A percentile compares a stretch with the other conserved stretches of the same genome.
phyloP scores from a whole-genome alignment of 2,329 filamentous ascomycete species.

The Claviceps citrina region DNA sequence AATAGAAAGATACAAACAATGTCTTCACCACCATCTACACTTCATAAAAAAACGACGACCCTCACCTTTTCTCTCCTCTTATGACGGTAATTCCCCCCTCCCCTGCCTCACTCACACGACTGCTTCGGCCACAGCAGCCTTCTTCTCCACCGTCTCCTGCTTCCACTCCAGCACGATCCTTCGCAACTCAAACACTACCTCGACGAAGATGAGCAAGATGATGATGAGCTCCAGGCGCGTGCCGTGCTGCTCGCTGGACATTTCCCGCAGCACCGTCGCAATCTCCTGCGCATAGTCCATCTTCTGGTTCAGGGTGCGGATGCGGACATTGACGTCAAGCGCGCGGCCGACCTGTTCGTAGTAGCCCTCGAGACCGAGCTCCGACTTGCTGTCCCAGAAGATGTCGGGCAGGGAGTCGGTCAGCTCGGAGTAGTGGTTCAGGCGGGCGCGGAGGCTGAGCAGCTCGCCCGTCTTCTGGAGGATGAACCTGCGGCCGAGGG shows the following conservation, averaged over 20 bases:
- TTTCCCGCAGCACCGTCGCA: constrained; percentile 72
- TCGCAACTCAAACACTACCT: constrained; percentile 76
- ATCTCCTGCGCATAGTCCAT: constrained; percentile 98
- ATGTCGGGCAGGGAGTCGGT: constrained; percentile 90
- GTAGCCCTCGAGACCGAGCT: constrained; percentile 81
- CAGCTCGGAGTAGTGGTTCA: constrained; percentile 93
- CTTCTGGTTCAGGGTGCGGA: constrained; percentile 85
- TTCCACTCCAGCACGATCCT: constrained; percentile 51
- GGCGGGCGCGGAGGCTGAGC: constrained; percentile 71
- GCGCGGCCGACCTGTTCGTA: constrained; percentile 87
- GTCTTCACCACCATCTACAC: too few species aligned
- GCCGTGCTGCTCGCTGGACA: constrained; percentile 79
- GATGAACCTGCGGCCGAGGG: constrained; percentile 54
- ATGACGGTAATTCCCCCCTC: too few species aligned
- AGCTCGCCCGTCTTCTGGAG: constrained; percentile 88
- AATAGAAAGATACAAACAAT: too few species aligned
- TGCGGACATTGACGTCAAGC: constrained; percentile 79
- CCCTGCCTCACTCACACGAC: too few species aligned
- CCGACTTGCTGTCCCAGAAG: constrained; percentile 86
- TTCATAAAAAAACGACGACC: too few species aligned
- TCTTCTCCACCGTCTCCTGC: constrained; percentile 19
- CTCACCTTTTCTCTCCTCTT: not conserved
- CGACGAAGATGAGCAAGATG: constrained; percentile 80
- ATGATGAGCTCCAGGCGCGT: constrained; percentile 89
- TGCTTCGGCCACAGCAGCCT: too few species aligned